phyloP scores from a whole-genome alignment of 352 stramenopile species.

The Globisporangium spinosum region DNA sequence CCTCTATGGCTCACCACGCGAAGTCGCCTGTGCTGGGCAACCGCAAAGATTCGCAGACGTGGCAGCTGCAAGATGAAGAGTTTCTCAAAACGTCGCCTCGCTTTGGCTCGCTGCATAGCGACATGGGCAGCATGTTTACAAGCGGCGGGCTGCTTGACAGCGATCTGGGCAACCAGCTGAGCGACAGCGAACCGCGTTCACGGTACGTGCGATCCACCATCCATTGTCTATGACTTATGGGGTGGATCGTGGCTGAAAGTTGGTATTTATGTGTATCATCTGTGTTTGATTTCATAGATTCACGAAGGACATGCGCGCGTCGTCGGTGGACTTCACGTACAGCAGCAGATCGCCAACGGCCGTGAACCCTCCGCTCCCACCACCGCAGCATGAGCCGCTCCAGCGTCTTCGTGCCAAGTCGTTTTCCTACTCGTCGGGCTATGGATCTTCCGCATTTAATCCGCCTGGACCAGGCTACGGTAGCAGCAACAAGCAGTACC shows the following conservation, averaged over 20 bases:
- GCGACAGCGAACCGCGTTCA: slow-evolving; percentile 14
- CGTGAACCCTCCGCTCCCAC: slow-evolving; percentile 64
- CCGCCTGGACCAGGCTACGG: neutral
- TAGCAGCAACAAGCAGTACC: slow-evolving; percentile 40
- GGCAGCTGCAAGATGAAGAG: slow-evolving; percentile 68
- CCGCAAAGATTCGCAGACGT: slow-evolving; percentile 60
- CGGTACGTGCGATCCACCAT: neutral
- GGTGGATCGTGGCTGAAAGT: neutral
- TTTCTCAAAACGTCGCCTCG: slow-evolving; percentile 50
- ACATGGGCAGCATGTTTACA: slow-evolving; percentile 14
- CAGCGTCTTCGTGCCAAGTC: slow-evolving; percentile 70
- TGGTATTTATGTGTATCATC: neutral
- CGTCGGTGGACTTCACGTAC: slow-evolving; percentile 76
- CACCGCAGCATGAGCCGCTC: slow-evolving; percentile 46
- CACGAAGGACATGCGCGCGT: slow-evolving; percentile 69
- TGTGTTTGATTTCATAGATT: slow-evolving; percentile 12
- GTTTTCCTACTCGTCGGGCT: slow-evolving; percentile 70
- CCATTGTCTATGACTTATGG: neutral
- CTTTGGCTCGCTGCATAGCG: slow-evolving; percentile 28
- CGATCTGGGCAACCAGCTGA: slow-evolving; percentile 19
- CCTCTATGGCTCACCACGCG: slow-evolving; percentile 32
- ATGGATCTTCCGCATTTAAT: slow-evolving; percentile 44
- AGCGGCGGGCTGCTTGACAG: slow-evolving; percentile 7
- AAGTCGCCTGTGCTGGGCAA: slow-evolving; percentile 60
- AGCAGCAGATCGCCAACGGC: slow-evolving; percentile 28